These are phyloP conservation scores for Aegilops sharonensis DNA, from an alignment of 176 grass and related monocot species.

Conservation along the genomic window DNA sequence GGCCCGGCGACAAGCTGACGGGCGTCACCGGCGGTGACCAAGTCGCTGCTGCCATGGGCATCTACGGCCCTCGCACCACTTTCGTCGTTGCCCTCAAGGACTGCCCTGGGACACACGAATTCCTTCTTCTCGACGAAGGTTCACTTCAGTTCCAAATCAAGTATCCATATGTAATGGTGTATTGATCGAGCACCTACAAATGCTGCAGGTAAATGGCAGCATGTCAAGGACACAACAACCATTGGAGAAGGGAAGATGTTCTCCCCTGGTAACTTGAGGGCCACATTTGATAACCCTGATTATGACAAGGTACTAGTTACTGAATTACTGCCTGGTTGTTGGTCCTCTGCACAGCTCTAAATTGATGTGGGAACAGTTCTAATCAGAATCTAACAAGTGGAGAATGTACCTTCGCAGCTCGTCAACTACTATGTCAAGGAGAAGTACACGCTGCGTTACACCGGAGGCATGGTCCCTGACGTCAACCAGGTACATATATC, in stretches of 20 bases:
- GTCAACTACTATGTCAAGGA: slow-evolving; percentile 95
- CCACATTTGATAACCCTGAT: slow-evolving; percentile 87
- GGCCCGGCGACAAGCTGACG: slow-evolving; percentile 92
- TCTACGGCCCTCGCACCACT: slow-evolving; percentile 92
- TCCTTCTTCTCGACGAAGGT: slow-evolving; percentile 94
- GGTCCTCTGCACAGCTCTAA: background rate
- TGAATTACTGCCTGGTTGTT: background rate
- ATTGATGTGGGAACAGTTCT: background rate
- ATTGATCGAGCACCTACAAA: background rate
- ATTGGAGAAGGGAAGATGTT: slow-evolving; percentile 97
- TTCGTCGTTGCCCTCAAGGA: slow-evolving; percentile 92
- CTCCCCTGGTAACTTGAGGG: slow-evolving; percentile 92
- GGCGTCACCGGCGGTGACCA: slow-evolving; percentile 82
- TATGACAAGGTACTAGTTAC: slow-evolving; percentile 49
- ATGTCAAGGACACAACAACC: slow-evolving; percentile 89
- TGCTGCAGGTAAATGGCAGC: slow-evolving; percentile 90
- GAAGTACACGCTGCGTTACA: slow-evolving; percentile 98
- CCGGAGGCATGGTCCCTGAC: slow-evolving; percentile 99
- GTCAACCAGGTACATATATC: slow-evolving; percentile 83
- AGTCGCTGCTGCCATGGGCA: slow-evolving; percentile 90
- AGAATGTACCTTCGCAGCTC: slow-evolving; percentile 44
- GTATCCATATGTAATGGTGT: background rate
- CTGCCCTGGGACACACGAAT: slow-evolving; percentile 88
- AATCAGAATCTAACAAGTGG: background rate
- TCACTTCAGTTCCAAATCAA: background rate